Conservation (phyloP, 371 early-diverging fungal species). For the Syncephalastrum racemosum region DNA sequence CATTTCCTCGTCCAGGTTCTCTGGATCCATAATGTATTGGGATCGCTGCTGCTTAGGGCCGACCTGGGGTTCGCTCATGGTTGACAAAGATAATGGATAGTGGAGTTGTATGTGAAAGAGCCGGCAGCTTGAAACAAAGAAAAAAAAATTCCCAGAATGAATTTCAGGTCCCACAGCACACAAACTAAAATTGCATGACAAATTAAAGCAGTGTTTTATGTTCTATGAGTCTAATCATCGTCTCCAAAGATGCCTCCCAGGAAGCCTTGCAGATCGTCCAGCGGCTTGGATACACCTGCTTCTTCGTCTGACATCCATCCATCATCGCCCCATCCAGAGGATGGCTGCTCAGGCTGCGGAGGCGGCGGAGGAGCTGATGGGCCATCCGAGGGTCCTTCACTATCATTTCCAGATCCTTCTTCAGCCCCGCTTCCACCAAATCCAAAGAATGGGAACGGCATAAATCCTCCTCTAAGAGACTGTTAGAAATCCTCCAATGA, state of each 20-base stretch:
- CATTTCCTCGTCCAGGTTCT: constrained; percentile 60
- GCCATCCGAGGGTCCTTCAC: constrained; percentile 5
- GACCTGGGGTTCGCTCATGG: constrained; percentile 2
- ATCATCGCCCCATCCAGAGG: constrained; percentile 29
- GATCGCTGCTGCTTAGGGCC: constrained; percentile 33
- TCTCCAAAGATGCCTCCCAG: constrained; percentile 16
- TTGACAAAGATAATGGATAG: neutral
- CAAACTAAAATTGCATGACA: constrained; percentile 5
- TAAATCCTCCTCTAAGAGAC: constrained; percentile 32
- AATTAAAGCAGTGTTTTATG: constrained; percentile 4
- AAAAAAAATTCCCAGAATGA: neutral
- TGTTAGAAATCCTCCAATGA: neutral
- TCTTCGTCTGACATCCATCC: constrained; percentile 43
- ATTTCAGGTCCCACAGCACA: too few species aligned
- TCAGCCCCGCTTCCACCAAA: constrained; percentile 26
- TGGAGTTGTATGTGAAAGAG: too few species aligned
- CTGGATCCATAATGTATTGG: constrained; percentile 42
- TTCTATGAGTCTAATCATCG: neutral
- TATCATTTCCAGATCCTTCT: neutral
- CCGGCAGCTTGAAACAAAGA: neutral
- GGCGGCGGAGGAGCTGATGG: constrained; percentile 9
- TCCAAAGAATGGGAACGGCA: constrained; percentile 51
- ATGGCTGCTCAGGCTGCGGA: constrained; percentile 10
- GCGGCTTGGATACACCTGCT: constrained; percentile 41
- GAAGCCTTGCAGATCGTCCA: constrained; percentile 29